A percentile compares a stretch with the other conserved stretches of the same genome.
phyloP scores from a whole-genome alignment of 768 basidiomycete genomes.

The Boletus reticuloceps region DNA sequence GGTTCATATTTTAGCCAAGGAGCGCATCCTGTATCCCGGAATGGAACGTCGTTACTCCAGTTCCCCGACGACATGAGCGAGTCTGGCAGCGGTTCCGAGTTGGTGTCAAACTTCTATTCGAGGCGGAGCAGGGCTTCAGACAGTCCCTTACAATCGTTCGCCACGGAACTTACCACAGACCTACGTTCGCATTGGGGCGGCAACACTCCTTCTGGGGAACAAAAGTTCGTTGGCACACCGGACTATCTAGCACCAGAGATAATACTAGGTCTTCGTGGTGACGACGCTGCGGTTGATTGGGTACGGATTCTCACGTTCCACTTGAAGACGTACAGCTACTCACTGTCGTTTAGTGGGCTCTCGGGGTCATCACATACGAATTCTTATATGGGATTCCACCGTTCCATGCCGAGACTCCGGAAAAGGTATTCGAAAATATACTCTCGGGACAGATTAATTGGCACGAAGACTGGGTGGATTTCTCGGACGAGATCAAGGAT shows the following conservation, averaged over 20 bases:
- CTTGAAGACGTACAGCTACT: conserved; percentile 8
- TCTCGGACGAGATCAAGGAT: conserved; percentile 81
- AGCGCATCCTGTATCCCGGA: conserved; percentile 54
- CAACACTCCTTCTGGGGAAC: conserved; percentile 69
- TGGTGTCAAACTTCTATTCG: conserved; percentile 54
- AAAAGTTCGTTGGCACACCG: conserved; percentile 96
- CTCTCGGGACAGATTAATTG: conserved; percentile 91
- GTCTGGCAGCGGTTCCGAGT: conserved; percentile 82
- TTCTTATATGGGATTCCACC: conserved; percentile 96
- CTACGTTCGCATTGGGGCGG: conserved; percentile 65
- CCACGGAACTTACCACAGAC: conserved; percentile 80
- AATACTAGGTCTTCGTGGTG: conserved; percentile 91
- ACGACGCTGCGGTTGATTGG: conserved; percentile 97
- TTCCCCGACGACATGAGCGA: conserved; percentile 81
- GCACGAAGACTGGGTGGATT: conserved; percentile 92
- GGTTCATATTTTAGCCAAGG: conserved; percentile 83
- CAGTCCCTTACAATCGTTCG: conserved; percentile 85
- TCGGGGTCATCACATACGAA: conserved; percentile 98
- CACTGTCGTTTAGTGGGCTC: conserved; percentile 74
- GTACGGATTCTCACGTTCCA: conserved; percentile 44
- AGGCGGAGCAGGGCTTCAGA: conserved; percentile 54
- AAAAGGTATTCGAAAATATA: conserved; percentile 98
- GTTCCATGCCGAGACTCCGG: conserved; percentile 96
- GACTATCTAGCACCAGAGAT: conserved; percentile 97
- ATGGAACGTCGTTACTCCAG: conserved; percentile 64